Conservation (phyloP, 306 rosid genomes). For the Trifolium dubium region DNA sequence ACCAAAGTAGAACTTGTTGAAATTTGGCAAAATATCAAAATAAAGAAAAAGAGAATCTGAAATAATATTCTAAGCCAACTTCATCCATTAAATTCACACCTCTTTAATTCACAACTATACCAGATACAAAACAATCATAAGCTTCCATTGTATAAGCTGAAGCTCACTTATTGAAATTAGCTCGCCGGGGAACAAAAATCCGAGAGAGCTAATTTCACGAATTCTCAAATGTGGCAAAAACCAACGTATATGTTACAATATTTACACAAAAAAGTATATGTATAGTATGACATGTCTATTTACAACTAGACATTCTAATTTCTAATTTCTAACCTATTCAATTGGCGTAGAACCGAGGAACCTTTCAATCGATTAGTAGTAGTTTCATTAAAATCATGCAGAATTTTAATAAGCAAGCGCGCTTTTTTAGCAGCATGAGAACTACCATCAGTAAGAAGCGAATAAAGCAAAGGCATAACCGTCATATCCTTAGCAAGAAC, state of each 20-base stretch:
- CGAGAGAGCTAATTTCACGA: slow-evolving; percentile 50
- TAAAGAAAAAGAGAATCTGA: not conserved
- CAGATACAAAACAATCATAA: not conserved
- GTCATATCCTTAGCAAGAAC: slow-evolving; percentile 55
- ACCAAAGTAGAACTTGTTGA: not conserved
- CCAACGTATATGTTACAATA: slow-evolving; percentile 13
- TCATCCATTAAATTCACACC: slow-evolving; percentile 23
- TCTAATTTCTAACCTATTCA: slow-evolving; percentile 25
- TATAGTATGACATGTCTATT: not conserved
- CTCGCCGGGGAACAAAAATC: slow-evolving; percentile 37
- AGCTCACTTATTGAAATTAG: slow-evolving; percentile 36
- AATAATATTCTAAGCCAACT: not conserved
- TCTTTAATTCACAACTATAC: slow-evolving; percentile 10
- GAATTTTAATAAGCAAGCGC: slow-evolving; percentile 60
- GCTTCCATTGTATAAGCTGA: slow-evolving; percentile 1
- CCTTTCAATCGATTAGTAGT: slow-evolving; percentile 44
- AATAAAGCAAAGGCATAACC: slow-evolving; percentile 64
- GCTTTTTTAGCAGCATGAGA: slow-evolving; percentile 68
- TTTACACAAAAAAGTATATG: not conserved
- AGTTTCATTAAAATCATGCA: slow-evolving; percentile 62
- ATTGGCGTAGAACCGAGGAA: slow-evolving; percentile 44
- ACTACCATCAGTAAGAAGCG: slow-evolving; percentile 60
- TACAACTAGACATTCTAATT: slow-evolving; percentile 18
- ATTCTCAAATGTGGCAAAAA: slow-evolving; percentile 7
- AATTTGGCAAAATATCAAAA: not conserved